Percentiles rank a stretch among this genome's conserved stretches.
Evolutionary conservation across 2,329 filamentous ascomycete genomes (phyloP).

Genomic region (Ceratocystis eucalypticola): DNA sequence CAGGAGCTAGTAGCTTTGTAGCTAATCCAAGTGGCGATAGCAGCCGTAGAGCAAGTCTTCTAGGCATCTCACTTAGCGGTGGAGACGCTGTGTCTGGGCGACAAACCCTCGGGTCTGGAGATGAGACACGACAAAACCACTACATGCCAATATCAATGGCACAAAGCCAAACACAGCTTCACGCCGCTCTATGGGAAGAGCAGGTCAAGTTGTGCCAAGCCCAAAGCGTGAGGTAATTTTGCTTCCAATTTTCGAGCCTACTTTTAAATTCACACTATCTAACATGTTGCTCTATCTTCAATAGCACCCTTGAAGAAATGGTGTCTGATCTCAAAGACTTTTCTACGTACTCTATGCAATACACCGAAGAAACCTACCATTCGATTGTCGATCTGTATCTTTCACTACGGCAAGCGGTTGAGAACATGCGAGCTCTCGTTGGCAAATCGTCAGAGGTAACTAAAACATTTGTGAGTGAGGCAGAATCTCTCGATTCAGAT

Average conservation of each 20-base stretch:
- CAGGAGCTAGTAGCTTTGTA: background rate
- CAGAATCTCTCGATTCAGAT: conserved; percentile 45
- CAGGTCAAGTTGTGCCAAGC: conserved; percentile 13
- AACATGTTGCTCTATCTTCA: background rate
- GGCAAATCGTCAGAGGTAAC: conserved; percentile 45
- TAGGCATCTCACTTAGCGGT: background rate
- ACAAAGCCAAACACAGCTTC: conserved; percentile 11
- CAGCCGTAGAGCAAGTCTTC: conserved; percentile 1
- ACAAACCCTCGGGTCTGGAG: conserved; percentile 18
- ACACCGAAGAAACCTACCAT: conserved; percentile 62
- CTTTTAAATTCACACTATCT: background rate
- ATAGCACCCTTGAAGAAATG: conserved; percentile 18
- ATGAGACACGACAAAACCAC: conserved; percentile 11
- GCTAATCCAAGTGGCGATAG: background rate
- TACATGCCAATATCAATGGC: conserved; percentile 8
- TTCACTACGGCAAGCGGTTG: conserved; percentile 49
- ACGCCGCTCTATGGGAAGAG: conserved; percentile 11
- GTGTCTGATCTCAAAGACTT: conserved; percentile 36
- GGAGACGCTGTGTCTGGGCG: conserved; percentile 22
- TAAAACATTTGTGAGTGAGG: conserved; percentile 45
- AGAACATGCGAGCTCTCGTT: conserved; percentile 53
- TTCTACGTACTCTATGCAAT: conserved; percentile 48
- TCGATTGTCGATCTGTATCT: conserved; percentile 56
- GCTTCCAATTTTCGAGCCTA: background rate
- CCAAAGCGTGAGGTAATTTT: conserved; percentile 15